Conservation (phyloP, 257 asterid genomes). For the Haberlea rhodopensis region DNA sequence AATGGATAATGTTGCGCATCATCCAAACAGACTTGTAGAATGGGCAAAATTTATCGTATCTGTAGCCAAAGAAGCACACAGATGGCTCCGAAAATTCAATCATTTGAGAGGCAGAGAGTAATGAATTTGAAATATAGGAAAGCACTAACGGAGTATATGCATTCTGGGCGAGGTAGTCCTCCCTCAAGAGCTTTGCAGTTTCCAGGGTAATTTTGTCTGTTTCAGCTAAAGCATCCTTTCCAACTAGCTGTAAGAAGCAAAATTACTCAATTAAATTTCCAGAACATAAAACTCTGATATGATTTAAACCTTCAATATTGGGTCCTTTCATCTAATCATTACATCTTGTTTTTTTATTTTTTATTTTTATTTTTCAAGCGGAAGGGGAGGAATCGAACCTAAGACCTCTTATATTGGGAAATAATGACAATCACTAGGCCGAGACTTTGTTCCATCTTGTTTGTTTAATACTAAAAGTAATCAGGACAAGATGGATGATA, state of each 20-base stretch:
- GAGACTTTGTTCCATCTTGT: no score
- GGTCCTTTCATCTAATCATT: not conserved
- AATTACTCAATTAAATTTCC: constrained; percentile 17
- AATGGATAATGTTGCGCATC: constrained; percentile 99
- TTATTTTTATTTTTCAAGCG: no score
- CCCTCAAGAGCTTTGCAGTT: constrained; percentile 98
- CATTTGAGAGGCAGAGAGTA: constrained; percentile 1
- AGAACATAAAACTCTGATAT: constrained; percentile 1
- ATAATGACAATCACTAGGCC: no score
- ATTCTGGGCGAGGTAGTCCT: constrained; percentile 98
- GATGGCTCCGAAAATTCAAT: not conserved
- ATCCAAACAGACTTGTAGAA: constrained; percentile 99
- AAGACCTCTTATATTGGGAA: no score
- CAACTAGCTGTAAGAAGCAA: constrained; percentile 76
- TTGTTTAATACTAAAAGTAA: not conserved
- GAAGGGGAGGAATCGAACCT: no score
- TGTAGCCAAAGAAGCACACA: constrained; percentile 34
- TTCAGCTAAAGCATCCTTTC: constrained; percentile 98
- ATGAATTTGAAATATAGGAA: constrained; percentile 10
- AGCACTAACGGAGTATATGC: constrained; percentile 91
- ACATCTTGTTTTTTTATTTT: no score
- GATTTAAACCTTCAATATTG: not conserved
- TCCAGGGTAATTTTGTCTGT: constrained; percentile 93
- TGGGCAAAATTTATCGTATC: constrained; percentile 94
- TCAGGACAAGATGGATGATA: no score